Evolutionary conservation across 805 yeast species (phyloP), one percentile per base, ranked within the genome.

Genomic region (Cyberlindnera japonica): DNA sequence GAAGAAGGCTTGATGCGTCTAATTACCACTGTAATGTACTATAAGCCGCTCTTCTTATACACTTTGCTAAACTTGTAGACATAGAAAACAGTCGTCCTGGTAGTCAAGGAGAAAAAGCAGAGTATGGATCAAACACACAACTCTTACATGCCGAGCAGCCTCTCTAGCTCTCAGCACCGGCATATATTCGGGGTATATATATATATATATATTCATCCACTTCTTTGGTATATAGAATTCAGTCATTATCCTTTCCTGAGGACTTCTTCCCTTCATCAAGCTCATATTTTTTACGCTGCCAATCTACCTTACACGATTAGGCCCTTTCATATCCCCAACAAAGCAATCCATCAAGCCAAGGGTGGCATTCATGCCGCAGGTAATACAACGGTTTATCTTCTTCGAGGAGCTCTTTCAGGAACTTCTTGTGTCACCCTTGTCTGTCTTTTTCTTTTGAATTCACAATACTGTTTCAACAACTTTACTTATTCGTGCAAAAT

Each of bases 371-470:
- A 45, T 12, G 63, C 62, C 2, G 8, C 61, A 6, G 61, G 66
- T 34, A 71, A 67, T 58, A 51, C 75, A 41, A 71, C 85, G 50
- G 47, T 71, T 45, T 52, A 67, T 43, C 68, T 78, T 38, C 31
- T 67, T 1, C 69, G 90, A 0, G 96, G 95, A 5, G 63, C 74
- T 4, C 46, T 76, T 0, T 77, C 93, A 0, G 95, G 95, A 5
- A 75, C 75, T 6, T 61, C 70, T 3, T 78, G 83, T 12, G 72
- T 87, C 3, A 25, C 72, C 6, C 76, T 80, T 58, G 84, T 89
- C 3, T 83, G 91, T 50, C 96, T 95, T 2, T 87, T 87, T 57
- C 96, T 2, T 87, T 87, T 57, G 96, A 87, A 59, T 76, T 85
- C 62, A 79, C 91, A 35, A 88, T 87, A 59, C 69, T 86, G 8